phyloP scores from a whole-genome alignment of 1,284 basidiomycete species.

The Ceratobasidium sp. region DNA sequence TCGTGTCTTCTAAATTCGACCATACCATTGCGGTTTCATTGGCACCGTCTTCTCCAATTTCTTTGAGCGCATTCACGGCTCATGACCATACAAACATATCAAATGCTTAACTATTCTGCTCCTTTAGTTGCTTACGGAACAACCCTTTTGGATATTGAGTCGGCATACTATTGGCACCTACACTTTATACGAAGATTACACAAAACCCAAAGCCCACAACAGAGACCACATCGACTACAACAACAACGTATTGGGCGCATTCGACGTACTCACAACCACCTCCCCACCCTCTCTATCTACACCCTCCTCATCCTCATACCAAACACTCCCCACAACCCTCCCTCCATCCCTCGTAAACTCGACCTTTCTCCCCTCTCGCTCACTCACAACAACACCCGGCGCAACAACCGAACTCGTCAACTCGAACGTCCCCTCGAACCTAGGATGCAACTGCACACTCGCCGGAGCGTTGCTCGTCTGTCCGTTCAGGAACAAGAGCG shows the following conservation, averaged over 20 bases:
- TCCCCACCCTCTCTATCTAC: constrained; percentile 14
- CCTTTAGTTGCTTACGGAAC: neutral
- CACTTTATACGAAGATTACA: neutral
- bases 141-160: neutral
- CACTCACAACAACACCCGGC: constrained; percentile 22
- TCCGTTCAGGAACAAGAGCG: constrained; percentile 13
- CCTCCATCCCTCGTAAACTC: constrained; percentile 7
- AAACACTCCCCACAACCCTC: constrained; percentile 21
- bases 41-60: neutral
- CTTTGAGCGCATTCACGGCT: neutral
- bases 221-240: constrained; percentile 3
- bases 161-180: neutral
- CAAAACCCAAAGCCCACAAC: neutral
- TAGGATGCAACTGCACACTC: constrained; percentile 32
- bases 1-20: neutral
- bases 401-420: constrained; percentile 27
- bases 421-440: constrained; percentile 23
- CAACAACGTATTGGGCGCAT: constrained; percentile 37
- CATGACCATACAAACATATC: too few relatives aligned
- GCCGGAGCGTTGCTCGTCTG: constrained; percentile 30
- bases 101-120: too few relatives aligned
- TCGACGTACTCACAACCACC: constrained; percentile 33
- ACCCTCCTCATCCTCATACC: constrained; percentile 2
- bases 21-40: neutral
- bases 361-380: neutral